A percentile compares a stretch with the other conserved stretches of the same genome.
phyloP scores from a whole-genome alignment of 768 basidiomycete genomes.

The Russula olivacea region DNA sequence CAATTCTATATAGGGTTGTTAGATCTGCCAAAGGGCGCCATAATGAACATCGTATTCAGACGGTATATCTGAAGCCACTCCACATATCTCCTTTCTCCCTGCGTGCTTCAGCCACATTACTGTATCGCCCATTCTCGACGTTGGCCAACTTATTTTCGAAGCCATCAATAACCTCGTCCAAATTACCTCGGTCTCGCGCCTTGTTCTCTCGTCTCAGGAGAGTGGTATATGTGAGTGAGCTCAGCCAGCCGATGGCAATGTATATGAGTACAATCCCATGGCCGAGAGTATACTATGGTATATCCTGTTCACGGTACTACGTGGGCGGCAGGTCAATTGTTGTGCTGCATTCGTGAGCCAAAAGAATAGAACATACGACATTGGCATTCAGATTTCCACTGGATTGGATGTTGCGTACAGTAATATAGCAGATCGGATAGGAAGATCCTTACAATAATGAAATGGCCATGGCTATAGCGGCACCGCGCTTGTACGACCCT shows the following conservation, averaged over 20 bases:
- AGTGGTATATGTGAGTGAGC: neutral
- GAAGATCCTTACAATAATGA: too few relatives aligned
- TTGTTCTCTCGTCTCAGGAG: slow-evolving; percentile 53
- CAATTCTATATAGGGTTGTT: neutral
- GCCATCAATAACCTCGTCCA: slow-evolving; percentile 56
- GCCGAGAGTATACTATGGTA: neutral
- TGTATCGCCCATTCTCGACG: neutral
- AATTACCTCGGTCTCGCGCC: slow-evolving; percentile 52
- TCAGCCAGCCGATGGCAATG: neutral
- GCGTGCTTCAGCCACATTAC: neutral
- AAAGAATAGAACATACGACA: too few relatives aligned
- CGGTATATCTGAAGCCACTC: slow-evolving; percentile 70
- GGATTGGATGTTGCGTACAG: too few relatives aligned
- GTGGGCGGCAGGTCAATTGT: too few relatives aligned
- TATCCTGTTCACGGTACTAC: too few relatives aligned
- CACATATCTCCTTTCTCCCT: slow-evolving; percentile 57
- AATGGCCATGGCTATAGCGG: too few relatives aligned
- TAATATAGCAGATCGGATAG: too few relatives aligned
- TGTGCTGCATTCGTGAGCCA: too few relatives aligned
- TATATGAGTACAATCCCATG: neutral
- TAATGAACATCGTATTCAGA: slow-evolving; percentile 31
- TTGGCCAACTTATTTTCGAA: neutral
- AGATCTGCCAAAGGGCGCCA: neutral
- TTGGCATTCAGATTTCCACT: too few relatives aligned
- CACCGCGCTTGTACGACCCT: too few relatives aligned